phyloP scores from a whole-genome alignment of 2,329 filamentous ascomycete genomes.

The Leptoxyphium fumago region DNA sequence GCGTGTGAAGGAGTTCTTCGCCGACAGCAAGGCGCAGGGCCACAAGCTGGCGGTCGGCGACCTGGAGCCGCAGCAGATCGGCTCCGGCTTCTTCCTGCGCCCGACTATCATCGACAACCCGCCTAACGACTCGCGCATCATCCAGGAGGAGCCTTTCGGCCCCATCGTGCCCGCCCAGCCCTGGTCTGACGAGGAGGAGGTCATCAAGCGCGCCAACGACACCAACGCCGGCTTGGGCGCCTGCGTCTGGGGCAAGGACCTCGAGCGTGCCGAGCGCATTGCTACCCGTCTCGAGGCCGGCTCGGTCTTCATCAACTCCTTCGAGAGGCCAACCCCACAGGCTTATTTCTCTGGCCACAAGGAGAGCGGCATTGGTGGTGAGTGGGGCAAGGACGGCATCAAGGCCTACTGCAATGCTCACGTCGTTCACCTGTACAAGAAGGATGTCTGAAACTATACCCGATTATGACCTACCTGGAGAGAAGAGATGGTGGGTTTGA shows the following conservation, averaged over 20 bases:
- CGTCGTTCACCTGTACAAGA: conserved; percentile 33
- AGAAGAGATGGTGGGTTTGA: too few species aligned
- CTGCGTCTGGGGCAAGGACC: conserved; percentile 38
- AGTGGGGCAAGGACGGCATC: conserved; percentile 36
- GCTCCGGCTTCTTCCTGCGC: conserved; percentile 27
- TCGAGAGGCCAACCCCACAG: conserved; percentile 31
- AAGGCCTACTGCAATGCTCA: conserved; percentile 34
- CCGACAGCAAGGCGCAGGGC: conserved; percentile 22
- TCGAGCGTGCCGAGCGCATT: conserved; percentile 33
- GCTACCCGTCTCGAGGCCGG: conserved; percentile 37
- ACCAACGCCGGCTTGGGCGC: conserved; percentile 37
- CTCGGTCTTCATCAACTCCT: conserved; percentile 41
- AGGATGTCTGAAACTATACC: not conserved
- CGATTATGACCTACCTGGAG: too few species aligned
- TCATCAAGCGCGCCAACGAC: conserved; percentile 34
- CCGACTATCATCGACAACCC: conserved; percentile 34
- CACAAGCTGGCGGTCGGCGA: conserved; percentile 41
- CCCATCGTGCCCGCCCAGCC: conserved; percentile 34
- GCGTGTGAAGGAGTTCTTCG: conserved; percentile 29
- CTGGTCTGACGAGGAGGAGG: conserved; percentile 33
- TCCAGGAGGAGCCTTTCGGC: conserved; percentile 36
- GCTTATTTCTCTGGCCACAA: conserved; percentile 61
- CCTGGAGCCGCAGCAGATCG: conserved; percentile 27
- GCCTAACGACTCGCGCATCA: conserved; percentile 24
- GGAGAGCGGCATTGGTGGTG: conserved; percentile 62